Conservation (phyloP, 495 filamentous ascomycete genomes). For the Xylaria palmicola region DNA sequence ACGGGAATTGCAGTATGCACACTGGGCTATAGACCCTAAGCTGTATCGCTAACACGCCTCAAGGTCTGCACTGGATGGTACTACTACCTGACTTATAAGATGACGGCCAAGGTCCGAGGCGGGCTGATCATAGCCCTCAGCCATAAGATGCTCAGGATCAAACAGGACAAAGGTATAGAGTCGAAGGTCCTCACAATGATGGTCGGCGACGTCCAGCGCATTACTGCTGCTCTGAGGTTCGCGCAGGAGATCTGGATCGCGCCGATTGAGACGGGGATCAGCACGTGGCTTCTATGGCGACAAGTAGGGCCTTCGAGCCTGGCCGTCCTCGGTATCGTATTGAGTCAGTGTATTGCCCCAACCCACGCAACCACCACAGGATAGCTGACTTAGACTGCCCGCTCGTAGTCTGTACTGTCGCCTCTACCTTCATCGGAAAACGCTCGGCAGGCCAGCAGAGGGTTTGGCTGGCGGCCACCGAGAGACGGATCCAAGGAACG, state of each 20-base stretch:
- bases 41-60: not conserved
- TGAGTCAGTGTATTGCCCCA: conserved; percentile 27
- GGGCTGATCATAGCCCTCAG: conserved; percentile 40
- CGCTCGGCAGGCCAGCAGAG: not conserved
- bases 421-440: conserved; percentile 5
- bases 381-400: not conserved
- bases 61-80: conserved; percentile 44
- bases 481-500: conserved; percentile 45
- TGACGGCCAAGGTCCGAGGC: conserved; percentile 55
- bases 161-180: conserved; percentile 37
- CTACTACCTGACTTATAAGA: conserved; percentile 50
- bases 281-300: conserved; percentile 51
- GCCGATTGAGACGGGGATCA: conserved; percentile 48
- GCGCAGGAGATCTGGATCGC: conserved; percentile 43
- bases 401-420: not conserved
- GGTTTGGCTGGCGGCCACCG: conserved; percentile 3
- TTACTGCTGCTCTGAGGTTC: conserved; percentile 22
- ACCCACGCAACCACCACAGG: too few species aligned
- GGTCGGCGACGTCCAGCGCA: conserved; percentile 40
- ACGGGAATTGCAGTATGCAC: conserved; percentile 45
- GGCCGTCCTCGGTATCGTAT: conserved; percentile 46
- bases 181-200: conserved; percentile 46
- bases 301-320: conserved; percentile 48
- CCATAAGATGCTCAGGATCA: conserved; percentile 43
- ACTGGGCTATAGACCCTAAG: not conserved